Evolutionary conservation across 2,329 filamentous ascomycete genomes (phyloP), one percentile per base, ranked within the genome.

Genomic region (Ambrosiella beaveri): DNA sequence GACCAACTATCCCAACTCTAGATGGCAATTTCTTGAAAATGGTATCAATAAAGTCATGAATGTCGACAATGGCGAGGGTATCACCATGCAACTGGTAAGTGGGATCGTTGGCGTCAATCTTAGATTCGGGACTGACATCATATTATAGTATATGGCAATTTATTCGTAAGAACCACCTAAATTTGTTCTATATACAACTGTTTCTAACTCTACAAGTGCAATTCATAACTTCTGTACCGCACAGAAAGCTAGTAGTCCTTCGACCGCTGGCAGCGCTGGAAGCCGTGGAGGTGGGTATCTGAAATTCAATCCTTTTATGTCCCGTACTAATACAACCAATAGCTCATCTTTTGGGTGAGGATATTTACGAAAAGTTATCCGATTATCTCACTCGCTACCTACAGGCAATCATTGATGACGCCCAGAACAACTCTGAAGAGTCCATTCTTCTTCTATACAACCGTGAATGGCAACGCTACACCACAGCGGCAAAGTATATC

Each of bases 221-320:
- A 93, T 98, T 54, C 93, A 98, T 74, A 96, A 98, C 74, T 98
- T 98, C 71, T 98, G 93, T 71, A 98, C 93, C 59, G 95, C 93
- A 27, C 93, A 97, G 70, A 97, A 97, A 70, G 88, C 88, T 1
- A 27, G 19, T 41, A 54, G 13, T 38, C 36, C 49, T 27, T 17
- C 17, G 35, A 45, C 47, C 39, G 44, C 82, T 6, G 36, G 90
- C 50, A 79, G 80, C n/a, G 75, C 79, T 56, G 71, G 71, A 12
- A 66, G 67, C 65, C 68, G 70, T 62, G 89, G 89, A 70, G 87
- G 87, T 82, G 74, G 51, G 69, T 63, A 4, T 27, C 27, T 27
- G 27, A 27, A 27, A 27, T 47, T 41, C 57, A 45, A 45, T 47
- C 15, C 13, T 19, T 17, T 44, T 3, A 44, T 50, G 12, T 37